Conservation (phyloP, 2,329 filamentous ascomycete genomes). For the Achaetomium macrosporum region DNA sequence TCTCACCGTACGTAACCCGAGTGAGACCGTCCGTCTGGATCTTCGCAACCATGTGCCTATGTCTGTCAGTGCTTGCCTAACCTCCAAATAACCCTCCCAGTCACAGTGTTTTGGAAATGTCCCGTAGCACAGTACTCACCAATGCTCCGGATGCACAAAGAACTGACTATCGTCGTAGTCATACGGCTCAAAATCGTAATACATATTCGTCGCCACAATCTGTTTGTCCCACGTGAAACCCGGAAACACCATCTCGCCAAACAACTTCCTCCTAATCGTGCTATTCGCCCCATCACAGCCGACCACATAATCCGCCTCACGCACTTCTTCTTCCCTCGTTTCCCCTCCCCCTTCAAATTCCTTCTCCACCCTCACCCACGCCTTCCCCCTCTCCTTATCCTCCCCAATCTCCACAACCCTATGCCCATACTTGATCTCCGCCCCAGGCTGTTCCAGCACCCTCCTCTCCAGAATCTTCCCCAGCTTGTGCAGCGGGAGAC, state of each 20-base stretch:
- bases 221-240: constrained; percentile 45
- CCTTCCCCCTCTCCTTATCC: constrained; percentile 25
- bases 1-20: constrained; percentile 58
- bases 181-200: constrained; percentile 18
- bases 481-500: constrained; percentile 39
- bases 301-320: constrained; percentile 34
- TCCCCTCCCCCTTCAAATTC: constrained; percentile 18
- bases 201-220: constrained; percentile 45
- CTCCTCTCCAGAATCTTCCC: constrained; percentile 37
- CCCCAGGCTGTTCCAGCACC: constrained; percentile 29
- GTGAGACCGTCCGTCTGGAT: constrained; percentile 52
- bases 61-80: not conserved
- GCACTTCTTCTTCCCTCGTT: constrained; percentile 10
- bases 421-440: constrained; percentile 35
- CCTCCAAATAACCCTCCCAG: not conserved
- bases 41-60: constrained; percentile 52
- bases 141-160: constrained; percentile 47
- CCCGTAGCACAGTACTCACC: constrained; percentile 40
- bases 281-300: constrained; percentile 38
- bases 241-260: constrained; percentile 36
- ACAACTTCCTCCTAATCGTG: constrained; percentile 35
- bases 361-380: constrained; percentile 29
- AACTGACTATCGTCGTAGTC: constrained; percentile 30
- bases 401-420: constrained; percentile 35
- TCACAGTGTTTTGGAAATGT: not conserved